Evolutionary conservation across 129 eudicot species (phyloP).

Genomic region (Chrysanthemum lavandulifolium): DNA sequence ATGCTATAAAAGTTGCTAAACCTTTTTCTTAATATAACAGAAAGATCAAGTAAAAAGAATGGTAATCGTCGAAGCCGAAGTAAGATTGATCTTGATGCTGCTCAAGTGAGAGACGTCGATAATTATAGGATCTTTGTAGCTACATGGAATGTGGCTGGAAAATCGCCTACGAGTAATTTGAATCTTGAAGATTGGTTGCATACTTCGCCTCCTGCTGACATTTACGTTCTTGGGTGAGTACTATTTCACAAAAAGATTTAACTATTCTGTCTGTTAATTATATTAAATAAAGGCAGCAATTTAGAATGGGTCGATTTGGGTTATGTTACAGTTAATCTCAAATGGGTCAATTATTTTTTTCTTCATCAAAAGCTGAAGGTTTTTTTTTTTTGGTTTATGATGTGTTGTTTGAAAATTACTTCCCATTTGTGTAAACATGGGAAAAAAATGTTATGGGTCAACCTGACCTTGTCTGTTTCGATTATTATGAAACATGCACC

Average conservation of each 20-base stretch:
- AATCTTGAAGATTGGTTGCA: constrained; percentile 97
- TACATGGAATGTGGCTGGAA: constrained; percentile 99
- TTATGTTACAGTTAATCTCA: neutral
- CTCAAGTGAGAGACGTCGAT: constrained; percentile 70
- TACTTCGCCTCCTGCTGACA: constrained; percentile 89
- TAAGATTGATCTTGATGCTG: constrained; percentile 63
- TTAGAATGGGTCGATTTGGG: neutral
- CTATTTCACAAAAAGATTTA: neutral
- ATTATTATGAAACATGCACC: too few relatives aligned
- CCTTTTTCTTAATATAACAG: constrained; percentile 33
- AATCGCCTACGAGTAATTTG: constrained; percentile 72
- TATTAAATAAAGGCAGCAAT: too few relatives aligned
- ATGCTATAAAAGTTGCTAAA: neutral
- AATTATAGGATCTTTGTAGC: constrained; percentile 84
- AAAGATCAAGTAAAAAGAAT: constrained; percentile 49
- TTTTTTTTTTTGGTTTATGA: too few relatives aligned
- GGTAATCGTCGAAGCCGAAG: constrained; percentile 49
- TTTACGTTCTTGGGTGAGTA: constrained; percentile 95
- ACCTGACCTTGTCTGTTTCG: too few relatives aligned
- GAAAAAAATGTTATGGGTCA: too few relatives aligned
- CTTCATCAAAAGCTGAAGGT: too few relatives aligned
- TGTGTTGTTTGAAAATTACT: too few relatives aligned
- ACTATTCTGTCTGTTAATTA: neutral
- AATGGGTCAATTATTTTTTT: too few relatives aligned
- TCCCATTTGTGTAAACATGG: too few relatives aligned